Conservation (phyloP, 2,329 filamentous ascomycete species). For the Trichophyton rubrum region DNA sequence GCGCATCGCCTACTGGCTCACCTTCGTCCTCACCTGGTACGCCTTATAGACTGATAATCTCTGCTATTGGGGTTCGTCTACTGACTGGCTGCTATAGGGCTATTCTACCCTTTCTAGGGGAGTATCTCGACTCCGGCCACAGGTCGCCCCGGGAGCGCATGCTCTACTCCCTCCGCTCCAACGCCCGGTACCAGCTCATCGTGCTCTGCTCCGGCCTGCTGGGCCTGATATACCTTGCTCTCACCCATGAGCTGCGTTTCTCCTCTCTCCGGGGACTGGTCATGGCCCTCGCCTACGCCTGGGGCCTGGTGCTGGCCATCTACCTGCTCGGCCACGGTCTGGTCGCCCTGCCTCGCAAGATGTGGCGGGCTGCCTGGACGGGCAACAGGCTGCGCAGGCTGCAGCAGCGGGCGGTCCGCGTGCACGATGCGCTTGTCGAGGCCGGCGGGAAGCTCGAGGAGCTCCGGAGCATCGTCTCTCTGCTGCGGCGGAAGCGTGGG, state of each 20-base stretch:
- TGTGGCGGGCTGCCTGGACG: slow-evolving; percentile 69
- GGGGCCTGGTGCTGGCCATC: slow-evolving; percentile 81
- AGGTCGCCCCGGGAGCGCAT: slow-evolving; percentile 71
- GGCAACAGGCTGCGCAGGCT: slow-evolving; percentile 61
- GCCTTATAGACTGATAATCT: too few species aligned
- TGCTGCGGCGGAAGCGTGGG: slow-evolving; percentile 70
- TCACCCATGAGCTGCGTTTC: slow-evolving; percentile 61
- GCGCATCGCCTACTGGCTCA: slow-evolving; percentile 95
- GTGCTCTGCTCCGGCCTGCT: slow-evolving; percentile 57
- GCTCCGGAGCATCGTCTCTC: slow-evolving; percentile 65
- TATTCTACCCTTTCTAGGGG: slow-evolving; percentile 81
- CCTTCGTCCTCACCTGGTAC: slow-evolving; percentile 92
- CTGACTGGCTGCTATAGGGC: slow-evolving; percentile 44
- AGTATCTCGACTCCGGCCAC: slow-evolving; percentile 90
- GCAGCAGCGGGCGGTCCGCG: slow-evolving; percentile 63
- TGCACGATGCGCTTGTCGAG: slow-evolving; percentile 81
- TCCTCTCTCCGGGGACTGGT: slow-evolving; percentile 66
- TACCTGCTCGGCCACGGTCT: slow-evolving; percentile 97
- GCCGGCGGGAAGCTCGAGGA: slow-evolving; percentile 67
- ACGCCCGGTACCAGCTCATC: slow-evolving; percentile 78
- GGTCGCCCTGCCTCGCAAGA: slow-evolving; percentile 71
- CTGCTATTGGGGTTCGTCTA: too few species aligned
- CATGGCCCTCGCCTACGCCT: slow-evolving; percentile 91
- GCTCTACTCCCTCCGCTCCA: slow-evolving; percentile 71
- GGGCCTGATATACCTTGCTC: slow-evolving; percentile 71